phyloP scores from a whole-genome alignment of 768 basidiomycete genomes.

The Candolleomyces efflorescens region DNA sequence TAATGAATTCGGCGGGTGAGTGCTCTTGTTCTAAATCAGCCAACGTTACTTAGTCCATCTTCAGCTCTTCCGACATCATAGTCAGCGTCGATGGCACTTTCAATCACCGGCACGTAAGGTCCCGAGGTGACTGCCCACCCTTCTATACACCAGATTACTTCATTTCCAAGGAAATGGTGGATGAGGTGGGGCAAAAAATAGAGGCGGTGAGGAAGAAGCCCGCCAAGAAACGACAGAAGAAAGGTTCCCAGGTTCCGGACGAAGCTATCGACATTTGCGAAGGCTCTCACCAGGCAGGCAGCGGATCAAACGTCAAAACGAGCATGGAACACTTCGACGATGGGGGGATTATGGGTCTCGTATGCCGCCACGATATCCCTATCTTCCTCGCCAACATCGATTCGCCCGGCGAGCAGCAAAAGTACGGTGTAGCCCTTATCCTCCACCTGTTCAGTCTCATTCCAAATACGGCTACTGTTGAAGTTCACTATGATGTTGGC shows the following conservation, averaged over 20 bases:
- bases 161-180: slow-evolving; percentile 29
- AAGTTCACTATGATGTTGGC: slow-evolving; percentile 23
- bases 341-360: slow-evolving; percentile 7
- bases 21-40: slow-evolving; percentile 20
- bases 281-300: slow-evolving; percentile 25
- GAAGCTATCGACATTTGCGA: slow-evolving; percentile 32
- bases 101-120: slow-evolving; percentile 28
- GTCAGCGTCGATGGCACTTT: slow-evolving; percentile 33
- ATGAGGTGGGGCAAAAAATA: slow-evolving; percentile 26
- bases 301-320: slow-evolving; percentile 14
- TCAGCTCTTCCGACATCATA: slow-evolving; percentile 35
- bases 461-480: slow-evolving; percentile 18
- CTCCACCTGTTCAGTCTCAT: slow-evolving; percentile 23
- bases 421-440: slow-evolving; percentile 31
- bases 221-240: not conserved
- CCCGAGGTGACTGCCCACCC: slow-evolving; percentile 25
- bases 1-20: slow-evolving; percentile 17
- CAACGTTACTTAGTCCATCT: too few species aligned
- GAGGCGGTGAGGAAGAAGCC: slow-evolving; percentile 13
- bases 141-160: slow-evolving; percentile 29
- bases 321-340: slow-evolving; percentile 1
- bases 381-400: slow-evolving; percentile 10
- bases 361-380: slow-evolving; percentile 2
- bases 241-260: slow-evolving; percentile 23
- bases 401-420: slow-evolving; percentile 33